Conservation (phyloP, 192 early-diverging fungal genomes). For the Gaertneriomyces semiglobifer region DNA sequence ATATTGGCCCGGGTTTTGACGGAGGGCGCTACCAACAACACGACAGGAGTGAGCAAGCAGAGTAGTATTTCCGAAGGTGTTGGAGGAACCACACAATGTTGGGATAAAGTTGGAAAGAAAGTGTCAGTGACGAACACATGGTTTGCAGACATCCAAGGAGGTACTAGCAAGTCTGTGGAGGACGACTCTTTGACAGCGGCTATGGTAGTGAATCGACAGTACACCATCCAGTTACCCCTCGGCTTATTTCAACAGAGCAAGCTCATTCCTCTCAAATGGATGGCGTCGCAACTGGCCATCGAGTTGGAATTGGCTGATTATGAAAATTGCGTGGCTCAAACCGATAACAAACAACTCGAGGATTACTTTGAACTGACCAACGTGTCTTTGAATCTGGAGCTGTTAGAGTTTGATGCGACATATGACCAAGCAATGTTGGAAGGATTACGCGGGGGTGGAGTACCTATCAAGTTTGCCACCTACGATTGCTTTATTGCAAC, state of each 20-base stretch:
- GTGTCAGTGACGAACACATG: background rate
- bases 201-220: background rate
- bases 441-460: background rate
- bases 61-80: background rate
- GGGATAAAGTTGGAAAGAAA: background rate
- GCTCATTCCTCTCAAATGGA: slow-evolving; percentile 1
- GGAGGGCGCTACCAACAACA: background rate
- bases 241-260: background rate
- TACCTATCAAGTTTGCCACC: background rate
- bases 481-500: background rate
- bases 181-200: background rate
- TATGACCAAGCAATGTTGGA: background rate
- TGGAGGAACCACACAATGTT: background rate
- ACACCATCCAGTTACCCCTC: background rate
- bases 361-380: background rate
- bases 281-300: slow-evolving; percentile 14
- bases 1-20: background rate
- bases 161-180: background rate
- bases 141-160: background rate
- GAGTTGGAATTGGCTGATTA: background rate
- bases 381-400: background rate
- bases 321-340: background rate
- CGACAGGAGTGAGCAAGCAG: background rate
- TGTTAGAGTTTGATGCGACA: background rate
- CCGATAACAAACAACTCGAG: background rate